Conservation (phyloP, 768 basidiomycete species). For the Pleurotus tuoliensis region DNA sequence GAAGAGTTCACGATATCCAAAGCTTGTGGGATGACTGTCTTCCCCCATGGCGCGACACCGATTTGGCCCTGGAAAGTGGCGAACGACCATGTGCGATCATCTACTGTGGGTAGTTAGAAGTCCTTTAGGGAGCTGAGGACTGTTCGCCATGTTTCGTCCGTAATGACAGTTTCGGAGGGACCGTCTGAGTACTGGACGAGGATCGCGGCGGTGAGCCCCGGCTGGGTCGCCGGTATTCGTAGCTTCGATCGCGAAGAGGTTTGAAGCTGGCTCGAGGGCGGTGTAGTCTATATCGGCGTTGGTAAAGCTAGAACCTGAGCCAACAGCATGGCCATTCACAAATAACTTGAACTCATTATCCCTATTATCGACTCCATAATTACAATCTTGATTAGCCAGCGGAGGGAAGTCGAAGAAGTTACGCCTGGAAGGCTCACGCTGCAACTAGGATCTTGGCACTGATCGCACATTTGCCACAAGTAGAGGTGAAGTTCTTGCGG, state of each 20-base stretch:
- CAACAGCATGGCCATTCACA: conserved; percentile 22
- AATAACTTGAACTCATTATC: conserved; percentile 28
- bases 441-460: neutral
- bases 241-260: conserved; percentile 25
- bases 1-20: neutral
- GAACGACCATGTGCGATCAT: neutral
- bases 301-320: conserved; percentile 14
- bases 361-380: neutral
- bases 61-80: neutral
- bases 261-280: conserved; percentile 13
- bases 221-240: conserved; percentile 26
- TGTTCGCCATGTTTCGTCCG: conserved; percentile 22
- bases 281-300: conserved; percentile 20
- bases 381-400: neutral
- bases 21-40: neutral
- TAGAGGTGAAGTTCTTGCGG: conserved; percentile 19
- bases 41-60: conserved; percentile 4
- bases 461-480: conserved; percentile 15
- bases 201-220: conserved; percentile 20
- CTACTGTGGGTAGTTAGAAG: neutral
- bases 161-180: conserved; percentile 12
- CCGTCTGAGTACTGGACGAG: conserved; percentile 22
- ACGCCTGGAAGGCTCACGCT: conserved; percentile 11
- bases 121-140: neutral
- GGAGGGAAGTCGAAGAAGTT: neutral